phyloP scores from a whole-genome alignment of 768 basidiomycete species.

The Macrolepiota albuminosa region DNA sequence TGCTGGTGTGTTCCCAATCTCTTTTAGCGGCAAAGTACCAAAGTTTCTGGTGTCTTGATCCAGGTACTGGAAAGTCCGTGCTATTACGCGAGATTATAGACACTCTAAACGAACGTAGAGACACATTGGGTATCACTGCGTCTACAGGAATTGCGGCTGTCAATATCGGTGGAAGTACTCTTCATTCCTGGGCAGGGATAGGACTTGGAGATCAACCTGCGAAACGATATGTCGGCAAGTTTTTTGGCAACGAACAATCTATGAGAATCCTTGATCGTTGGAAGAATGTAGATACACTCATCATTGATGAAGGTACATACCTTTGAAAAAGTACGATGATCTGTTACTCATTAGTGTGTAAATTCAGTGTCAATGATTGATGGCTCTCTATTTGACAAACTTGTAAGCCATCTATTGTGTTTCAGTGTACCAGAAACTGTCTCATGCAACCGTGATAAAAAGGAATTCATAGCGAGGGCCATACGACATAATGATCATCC shows the following conservation, averaged over 20 bases:
- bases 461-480: slow-evolving; percentile 61
- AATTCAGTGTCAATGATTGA: slow-evolving; percentile 90
- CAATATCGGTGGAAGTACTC: slow-evolving; percentile 76
- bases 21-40: neutral
- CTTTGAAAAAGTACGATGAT: neutral
- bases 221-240: slow-evolving; percentile 49
- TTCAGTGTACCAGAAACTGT: neutral
- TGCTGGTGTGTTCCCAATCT: slow-evolving; percentile 44
- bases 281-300: slow-evolving; percentile 56
- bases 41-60: neutral
- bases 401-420: slow-evolving; percentile 35
- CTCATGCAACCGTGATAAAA: slow-evolving; percentile 20
- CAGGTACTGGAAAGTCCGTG: slow-evolving; percentile 83
- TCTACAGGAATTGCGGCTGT: slow-evolving; percentile 77
- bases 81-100: slow-evolving; percentile 71
- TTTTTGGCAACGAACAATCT: slow-evolving; percentile 36
- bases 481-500: slow-evolving; percentile 50
- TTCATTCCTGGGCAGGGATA: slow-evolving; percentile 83
- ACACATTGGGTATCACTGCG: slow-evolving; percentile 68
- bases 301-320: slow-evolving; percentile 79
- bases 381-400: slow-evolving; percentile 73
- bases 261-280: slow-evolving; percentile 51
- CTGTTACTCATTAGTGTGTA: neutral
- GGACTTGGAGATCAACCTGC: slow-evolving; percentile 62
- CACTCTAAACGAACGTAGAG: slow-evolving; percentile 27